Evolutionary conservation across 257 asterid species (phyloP).

Genomic region (Solanum sejunctum): DNA sequence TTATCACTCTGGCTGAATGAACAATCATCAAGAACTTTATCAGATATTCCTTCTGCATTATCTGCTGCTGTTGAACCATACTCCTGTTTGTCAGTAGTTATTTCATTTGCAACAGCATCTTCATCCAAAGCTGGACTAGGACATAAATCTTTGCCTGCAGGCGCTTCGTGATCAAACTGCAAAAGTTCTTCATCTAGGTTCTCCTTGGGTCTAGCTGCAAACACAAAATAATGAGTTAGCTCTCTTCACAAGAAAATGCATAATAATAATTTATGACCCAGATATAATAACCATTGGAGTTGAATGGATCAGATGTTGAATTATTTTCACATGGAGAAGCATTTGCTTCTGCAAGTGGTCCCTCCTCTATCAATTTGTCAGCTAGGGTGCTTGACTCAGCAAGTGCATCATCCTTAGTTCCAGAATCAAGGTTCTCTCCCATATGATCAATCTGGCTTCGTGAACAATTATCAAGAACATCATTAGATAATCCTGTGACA

Average conservation of each 20-base stretch:
- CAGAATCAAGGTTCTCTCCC: neutral
- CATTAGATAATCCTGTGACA: neutral
- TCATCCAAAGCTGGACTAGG: neutral
- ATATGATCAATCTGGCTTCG: neutral
- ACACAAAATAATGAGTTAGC: neutral
- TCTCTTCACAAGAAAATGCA: neutral
- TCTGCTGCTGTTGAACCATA: neutral
- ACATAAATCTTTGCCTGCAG: neutral
- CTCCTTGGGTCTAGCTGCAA: neutral
- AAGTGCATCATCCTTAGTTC: neutral
- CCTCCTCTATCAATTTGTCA: neutral
- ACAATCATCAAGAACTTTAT: neutral
- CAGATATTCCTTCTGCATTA: neutral
- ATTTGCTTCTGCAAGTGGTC: conserved; percentile 10
- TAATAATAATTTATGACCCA: neutral
- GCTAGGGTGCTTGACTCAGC: neutral
- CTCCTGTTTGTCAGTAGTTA: neutral
- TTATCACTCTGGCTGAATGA: neutral
- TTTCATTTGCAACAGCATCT: neutral
- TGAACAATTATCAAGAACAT: neutral
- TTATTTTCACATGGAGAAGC: conserved; percentile 5
- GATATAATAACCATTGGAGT: conserved; percentile 13
- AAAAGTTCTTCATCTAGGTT: neutral
- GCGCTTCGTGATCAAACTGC: neutral
- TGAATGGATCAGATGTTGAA: neutral